phyloP scores from a whole-genome alignment of 306 rosid species.

The Abrus pulchellus region DNA sequence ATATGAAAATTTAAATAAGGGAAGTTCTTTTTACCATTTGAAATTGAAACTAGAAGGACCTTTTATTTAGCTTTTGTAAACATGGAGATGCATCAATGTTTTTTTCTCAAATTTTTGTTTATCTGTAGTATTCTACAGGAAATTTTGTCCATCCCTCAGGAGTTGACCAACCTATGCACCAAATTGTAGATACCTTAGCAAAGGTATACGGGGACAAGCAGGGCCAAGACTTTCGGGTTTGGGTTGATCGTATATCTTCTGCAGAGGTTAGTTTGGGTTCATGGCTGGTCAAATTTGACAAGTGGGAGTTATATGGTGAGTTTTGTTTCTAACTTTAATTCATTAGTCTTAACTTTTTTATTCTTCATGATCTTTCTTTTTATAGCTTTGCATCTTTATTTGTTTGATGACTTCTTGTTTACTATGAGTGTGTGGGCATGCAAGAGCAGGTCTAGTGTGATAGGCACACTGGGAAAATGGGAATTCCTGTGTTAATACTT shows the following conservation, averaged over 20 bases:
- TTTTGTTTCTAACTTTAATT: slow-evolving; percentile 24
- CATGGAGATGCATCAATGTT: not conserved
- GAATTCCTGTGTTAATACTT: slow-evolving; percentile 3
- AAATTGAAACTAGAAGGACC: slow-evolving; percentile 30
- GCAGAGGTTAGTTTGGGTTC: slow-evolving; percentile 68
- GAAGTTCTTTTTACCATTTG: not conserved
- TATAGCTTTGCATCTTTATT: slow-evolving; percentile 2
- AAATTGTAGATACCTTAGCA: slow-evolving; percentile 45
- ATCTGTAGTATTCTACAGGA: slow-evolving; percentile 55
- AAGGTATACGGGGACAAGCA: slow-evolving; percentile 50
- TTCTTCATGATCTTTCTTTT: not conserved
- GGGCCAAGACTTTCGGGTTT: slow-evolving; percentile 60
- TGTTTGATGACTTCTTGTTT: slow-evolving; percentile 2
- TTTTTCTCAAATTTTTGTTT: slow-evolving; percentile 30
- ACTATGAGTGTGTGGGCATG: not conserved
- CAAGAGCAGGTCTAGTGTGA: slow-evolving; percentile 26
- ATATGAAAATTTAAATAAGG: not conserved
- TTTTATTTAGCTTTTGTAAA: slow-evolving; percentile 34
- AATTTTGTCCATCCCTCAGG: slow-evolving; percentile 71
- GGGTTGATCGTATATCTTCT: slow-evolving; percentile 69
- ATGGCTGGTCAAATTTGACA: slow-evolving; percentile 77
- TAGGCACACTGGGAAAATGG: not conserved
- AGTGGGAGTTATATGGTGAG: slow-evolving; percentile 82
- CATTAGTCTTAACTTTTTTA: not conserved
- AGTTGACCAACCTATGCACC: slow-evolving; percentile 51